phyloP scores from a whole-genome alignment of 208 protist species.

The Willaertia magna region DNA sequence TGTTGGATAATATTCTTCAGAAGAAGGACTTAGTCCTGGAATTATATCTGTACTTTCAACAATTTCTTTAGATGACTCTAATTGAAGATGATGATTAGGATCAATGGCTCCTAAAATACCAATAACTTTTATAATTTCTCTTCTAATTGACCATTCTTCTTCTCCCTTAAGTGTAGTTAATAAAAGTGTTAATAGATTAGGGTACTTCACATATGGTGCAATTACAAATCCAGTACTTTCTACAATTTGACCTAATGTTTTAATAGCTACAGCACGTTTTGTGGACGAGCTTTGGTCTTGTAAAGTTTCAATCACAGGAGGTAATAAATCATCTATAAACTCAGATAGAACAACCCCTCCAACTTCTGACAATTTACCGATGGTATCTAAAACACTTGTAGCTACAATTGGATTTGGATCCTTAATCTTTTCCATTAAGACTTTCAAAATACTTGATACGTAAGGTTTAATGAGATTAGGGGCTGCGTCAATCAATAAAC shows the following conservation, averaged over 20 bases:
- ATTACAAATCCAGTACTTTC: constrained; percentile 45
- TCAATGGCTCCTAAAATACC: constrained; percentile 77
- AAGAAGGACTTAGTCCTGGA: neutral
- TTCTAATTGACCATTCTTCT: constrained; percentile 32
- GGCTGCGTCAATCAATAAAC: neutral
- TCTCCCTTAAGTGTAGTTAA: constrained; percentile 49
- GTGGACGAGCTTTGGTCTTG: constrained; percentile 48
- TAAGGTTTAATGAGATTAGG: constrained; percentile 18
- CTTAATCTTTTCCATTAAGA: neutral
- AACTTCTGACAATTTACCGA: constrained; percentile 52
- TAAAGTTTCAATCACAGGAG: constrained; percentile 56
- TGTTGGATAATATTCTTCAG: constrained; percentile 61
- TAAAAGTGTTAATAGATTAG: constrained; percentile 49
- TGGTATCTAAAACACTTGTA: constrained; percentile 32
- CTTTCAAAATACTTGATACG: constrained; percentile 2
- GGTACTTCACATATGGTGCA: constrained; percentile 46
- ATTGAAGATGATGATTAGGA: constrained; percentile 27
- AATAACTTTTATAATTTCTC: constrained; percentile 59
- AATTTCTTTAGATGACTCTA: no score
- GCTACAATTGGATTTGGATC: neutral
- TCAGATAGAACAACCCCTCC: constrained; percentile 38
- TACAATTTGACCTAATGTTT: constrained; percentile 47
- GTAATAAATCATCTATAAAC: constrained; percentile 49
- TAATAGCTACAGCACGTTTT: constrained; percentile 45
- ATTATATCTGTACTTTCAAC: neutral